Evolutionary conservation across 208 protist species (phyloP).

Genomic region (Acanthamoeba royreba): DNA sequence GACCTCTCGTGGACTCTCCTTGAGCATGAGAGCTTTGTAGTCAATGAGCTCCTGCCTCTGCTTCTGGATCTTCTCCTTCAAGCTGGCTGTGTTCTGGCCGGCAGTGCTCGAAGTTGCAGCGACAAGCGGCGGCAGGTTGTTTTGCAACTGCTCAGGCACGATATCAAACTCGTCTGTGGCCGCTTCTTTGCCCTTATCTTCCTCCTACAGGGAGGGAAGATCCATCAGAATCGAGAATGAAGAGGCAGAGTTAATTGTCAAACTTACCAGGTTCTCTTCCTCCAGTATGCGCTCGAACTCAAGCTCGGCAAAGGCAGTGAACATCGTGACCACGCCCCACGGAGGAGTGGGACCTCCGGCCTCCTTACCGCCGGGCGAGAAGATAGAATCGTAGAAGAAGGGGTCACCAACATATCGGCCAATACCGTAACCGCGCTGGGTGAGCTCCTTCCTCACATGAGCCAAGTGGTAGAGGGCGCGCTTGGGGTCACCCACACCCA

Average conservation of each 20-base stretch:
- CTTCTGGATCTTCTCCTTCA: not conserved
- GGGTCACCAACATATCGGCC: conserved; percentile 41
- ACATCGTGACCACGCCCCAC: conserved; percentile 63
- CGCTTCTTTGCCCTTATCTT: not conserved
- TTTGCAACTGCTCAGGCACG: not conserved
- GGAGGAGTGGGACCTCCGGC: conserved; percentile 43
- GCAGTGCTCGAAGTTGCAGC: not conserved
- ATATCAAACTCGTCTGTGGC: not conserved
- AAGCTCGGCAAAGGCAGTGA: conserved; percentile 4
- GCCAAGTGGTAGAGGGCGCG: conserved; percentile 4
- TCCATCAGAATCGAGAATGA: not conserved
- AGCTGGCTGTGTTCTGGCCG: too few species aligned
- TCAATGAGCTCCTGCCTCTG: not conserved
- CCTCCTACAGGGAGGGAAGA: not conserved
- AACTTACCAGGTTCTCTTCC: not conserved
- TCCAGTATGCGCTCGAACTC: not conserved
- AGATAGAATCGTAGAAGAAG: conserved; percentile 59
- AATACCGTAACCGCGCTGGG: conserved; percentile 16
- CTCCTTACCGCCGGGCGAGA: conserved; percentile 19
- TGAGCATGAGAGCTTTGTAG: not conserved
- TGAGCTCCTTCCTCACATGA: not conserved
- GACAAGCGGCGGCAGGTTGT: not conserved
- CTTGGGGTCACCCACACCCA: not conserved
- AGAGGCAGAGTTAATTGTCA: not conserved
- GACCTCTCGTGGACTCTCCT: not conserved